A percentile compares a stretch with the other conserved stretches of the same genome.
Conservation (phyloP, 805 yeast species). For the Saturnispora diversa region DNA sequence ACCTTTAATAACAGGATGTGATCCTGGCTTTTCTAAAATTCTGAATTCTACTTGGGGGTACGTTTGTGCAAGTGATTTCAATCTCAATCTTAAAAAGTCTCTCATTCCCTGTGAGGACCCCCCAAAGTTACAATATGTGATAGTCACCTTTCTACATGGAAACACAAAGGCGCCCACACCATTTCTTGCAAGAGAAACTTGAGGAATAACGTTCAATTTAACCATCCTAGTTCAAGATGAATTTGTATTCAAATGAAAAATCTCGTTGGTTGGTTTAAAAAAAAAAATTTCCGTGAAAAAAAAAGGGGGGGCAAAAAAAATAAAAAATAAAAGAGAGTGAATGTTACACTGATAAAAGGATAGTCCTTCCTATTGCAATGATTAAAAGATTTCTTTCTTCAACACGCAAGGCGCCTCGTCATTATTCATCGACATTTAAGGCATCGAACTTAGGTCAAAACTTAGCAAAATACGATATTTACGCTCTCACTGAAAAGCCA, state of each 20-base stretch:
- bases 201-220: slow-evolving; percentile 50
- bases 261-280: too few species aligned
- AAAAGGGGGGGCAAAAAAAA: background rate
- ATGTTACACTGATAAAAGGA: too few species aligned
- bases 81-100: slow-evolving; percentile 50
- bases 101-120: slow-evolving; percentile 83
- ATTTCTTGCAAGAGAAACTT: slow-evolving; percentile 56
- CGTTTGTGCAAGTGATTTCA: slow-evolving; percentile 45
- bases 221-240: slow-evolving; percentile 19
- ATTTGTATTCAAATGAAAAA: background rate
- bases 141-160: slow-evolving; percentile 66
- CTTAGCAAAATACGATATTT: slow-evolving; percentile 38
- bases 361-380: background rate
- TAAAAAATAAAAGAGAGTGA: too few species aligned
- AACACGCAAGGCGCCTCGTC: slow-evolving; percentile 10
- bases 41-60: slow-evolving; percentile 68
- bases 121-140: slow-evolving; percentile 92
- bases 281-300: background rate
- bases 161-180: slow-evolving; percentile 68
- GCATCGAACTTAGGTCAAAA: slow-evolving; percentile 31
- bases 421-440: slow-evolving; percentile 24
- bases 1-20: slow-evolving; percentile 67
- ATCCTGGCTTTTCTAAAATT: slow-evolving; percentile 59
- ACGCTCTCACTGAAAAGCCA: slow-evolving; percentile 37
- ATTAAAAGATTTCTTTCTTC: slow-evolving; percentile 13